Evolutionary conservation across 202 grass and related monocot species (phyloP).

Genomic region (Elaeis oleifera): DNA sequence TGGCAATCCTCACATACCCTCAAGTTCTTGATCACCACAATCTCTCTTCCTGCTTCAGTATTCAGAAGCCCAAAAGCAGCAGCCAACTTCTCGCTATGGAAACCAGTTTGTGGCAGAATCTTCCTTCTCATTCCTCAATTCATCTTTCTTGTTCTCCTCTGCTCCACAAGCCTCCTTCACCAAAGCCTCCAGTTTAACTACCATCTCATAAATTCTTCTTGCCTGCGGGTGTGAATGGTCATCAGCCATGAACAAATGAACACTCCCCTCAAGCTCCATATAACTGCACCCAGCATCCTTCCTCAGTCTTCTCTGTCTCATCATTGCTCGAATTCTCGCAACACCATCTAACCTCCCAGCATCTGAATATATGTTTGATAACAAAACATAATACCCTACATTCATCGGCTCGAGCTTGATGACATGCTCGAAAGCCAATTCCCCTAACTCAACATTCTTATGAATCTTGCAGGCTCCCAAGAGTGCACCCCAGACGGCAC

Average conservation of each 20-base stretch:
- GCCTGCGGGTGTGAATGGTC: constrained; percentile 57
- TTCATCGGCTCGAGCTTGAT: constrained; percentile 42
- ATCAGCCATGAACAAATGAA: constrained; percentile 72
- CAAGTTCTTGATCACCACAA: constrained; percentile 76
- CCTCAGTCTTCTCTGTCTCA: constrained; percentile 46
- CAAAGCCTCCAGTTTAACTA: constrained; percentile 40
- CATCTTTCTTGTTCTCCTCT: background rate
- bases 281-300: constrained; percentile 73
- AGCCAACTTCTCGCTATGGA: constrained; percentile 67
- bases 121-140: background rate
- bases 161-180: constrained; percentile 17
- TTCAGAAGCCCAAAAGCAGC: constrained; percentile 57
- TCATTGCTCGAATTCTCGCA: constrained; percentile 40
- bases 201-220: constrained; percentile 44
- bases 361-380: constrained; percentile 61
- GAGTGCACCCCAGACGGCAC: constrained; percentile 57
- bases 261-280: constrained; percentile 39
- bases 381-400: constrained; percentile 57
- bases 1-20: constrained; percentile 65
- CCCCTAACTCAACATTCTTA: constrained; percentile 39
- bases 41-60: constrained; percentile 29
- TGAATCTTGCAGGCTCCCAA: constrained; percentile 76
- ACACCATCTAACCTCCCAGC: constrained; percentile 27
- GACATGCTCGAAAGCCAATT: constrained; percentile 44
- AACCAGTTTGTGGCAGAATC: constrained; percentile 20